Conservation (phyloP, 129 eudicot species). For the Flaveria robusta region DNA sequence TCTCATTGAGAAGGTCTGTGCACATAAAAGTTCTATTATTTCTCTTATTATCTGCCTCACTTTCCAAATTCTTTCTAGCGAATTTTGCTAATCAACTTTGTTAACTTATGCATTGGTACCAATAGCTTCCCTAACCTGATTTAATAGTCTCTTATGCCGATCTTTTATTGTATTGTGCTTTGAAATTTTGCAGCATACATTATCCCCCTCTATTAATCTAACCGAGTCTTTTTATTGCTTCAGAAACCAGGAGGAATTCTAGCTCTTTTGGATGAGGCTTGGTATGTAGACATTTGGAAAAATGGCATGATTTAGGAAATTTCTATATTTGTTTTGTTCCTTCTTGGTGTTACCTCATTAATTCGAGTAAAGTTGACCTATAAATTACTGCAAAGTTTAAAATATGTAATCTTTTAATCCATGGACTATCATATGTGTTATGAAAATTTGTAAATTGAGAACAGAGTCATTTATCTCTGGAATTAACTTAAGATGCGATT, state of each 20-base stretch:
- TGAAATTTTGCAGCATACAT: slow-evolving; percentile 12
- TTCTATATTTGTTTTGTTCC: slow-evolving; percentile 10
- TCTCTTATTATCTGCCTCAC: slow-evolving; percentile 9
- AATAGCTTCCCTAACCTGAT: not conserved
- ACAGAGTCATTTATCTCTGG: not conserved
- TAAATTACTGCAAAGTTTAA: slow-evolving; percentile 4
- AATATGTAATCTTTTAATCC: not conserved
- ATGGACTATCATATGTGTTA: not conserved
- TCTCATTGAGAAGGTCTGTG: slow-evolving; percentile 89
- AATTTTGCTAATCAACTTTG: not conserved
- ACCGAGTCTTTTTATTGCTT: slow-evolving; percentile 28
- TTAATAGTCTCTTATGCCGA: not conserved
- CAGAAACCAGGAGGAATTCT: slow-evolving; percentile 98
- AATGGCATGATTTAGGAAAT: not conserved
- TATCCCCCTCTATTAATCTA: slow-evolving; percentile 23
- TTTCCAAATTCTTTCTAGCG: slow-evolving; percentile 1
- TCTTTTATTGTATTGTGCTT: slow-evolving; percentile 2
- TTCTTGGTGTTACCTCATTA: slow-evolving; percentile 18
- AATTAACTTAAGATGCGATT: slow-evolving; percentile 6
- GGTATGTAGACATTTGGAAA: slow-evolving; percentile 51
- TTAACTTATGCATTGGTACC: not conserved
- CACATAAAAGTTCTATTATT: not conserved
- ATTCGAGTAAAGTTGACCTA: slow-evolving; percentile 15
- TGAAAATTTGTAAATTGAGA: slow-evolving; percentile 2
- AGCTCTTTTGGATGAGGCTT: slow-evolving; percentile 93